Evolutionary conservation across 345 rosid species (phyloP), one percentile per base, ranked within the genome.

Genomic region (Populus euphratica): DNA sequence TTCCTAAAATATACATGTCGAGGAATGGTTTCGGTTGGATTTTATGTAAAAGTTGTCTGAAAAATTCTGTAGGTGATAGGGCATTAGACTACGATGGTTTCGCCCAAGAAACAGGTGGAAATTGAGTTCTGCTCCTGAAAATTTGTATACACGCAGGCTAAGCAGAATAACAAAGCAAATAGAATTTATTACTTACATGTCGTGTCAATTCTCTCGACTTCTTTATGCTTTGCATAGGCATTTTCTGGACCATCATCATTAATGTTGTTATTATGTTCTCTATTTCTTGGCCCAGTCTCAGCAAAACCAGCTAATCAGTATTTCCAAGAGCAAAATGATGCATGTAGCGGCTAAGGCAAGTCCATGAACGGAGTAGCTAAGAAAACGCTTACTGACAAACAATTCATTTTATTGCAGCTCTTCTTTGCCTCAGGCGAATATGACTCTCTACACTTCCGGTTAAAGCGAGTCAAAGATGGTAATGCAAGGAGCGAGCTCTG

Each of bases 21-120:
- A 65, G 81, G 47, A 70, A 31, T 4, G 66, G 64, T 20, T 64
- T 68, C 44, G 43, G 56, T 63, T 44, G 43, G 16, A 73, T 27
- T 38, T 17, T 8, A 16, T 47, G 33, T 39, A 31, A 63, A 17
- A 27, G 14, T 4, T 7, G 31, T 31, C 33, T 41, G 9, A 10
- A 64, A 64, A 64, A 38, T 70, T 67, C 62, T 70, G 62, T 8
- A 68, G 49, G 43, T 14, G 25, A 56, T 4, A 56, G 2, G 25
- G 63, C 5, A 21, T 47, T 63, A 71, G 71, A 35, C 16, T 36
- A 33, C 7, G 6, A 16, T 62, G 25, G 44, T 35, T 10, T 23
- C 0, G 43, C n/a, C 44, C 44, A 18, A 8, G 2, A 44, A 65
- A 38, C 41, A 25, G 67, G 36, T 76, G 39, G 64, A n/a, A 21